Evolutionary conservation across 2,329 filamentous ascomycete genomes (phyloP), one percentile per base, ranked within the genome.

Genomic region (Cercospora brassicicola): DNA sequence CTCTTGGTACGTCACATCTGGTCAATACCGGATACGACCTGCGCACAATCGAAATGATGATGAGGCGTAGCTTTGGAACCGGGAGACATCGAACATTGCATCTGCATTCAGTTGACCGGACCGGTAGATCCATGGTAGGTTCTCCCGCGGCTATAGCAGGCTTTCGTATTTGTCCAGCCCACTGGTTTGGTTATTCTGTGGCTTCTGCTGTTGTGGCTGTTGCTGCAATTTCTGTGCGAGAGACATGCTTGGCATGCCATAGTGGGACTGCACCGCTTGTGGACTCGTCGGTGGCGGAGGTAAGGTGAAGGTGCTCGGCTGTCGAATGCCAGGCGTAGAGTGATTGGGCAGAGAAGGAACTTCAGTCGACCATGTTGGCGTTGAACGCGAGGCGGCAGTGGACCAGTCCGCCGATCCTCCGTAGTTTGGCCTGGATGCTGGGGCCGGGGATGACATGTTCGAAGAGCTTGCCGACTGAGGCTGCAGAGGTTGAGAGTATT

Each of bases 121-220:
- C 36, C 36, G 36, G 36, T n/a, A 42, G 6, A 42, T 13, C 45
- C 48, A 53, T 53, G 23, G 48, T 53, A 23, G 20, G 45, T 53
- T 53, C 23, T 15, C 28, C 48, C 48, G 48, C 23, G 55, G n/a
- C 73, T 70, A 90, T 73, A 91, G 78, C 72, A 91, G 76, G 80
- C 89, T 91, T 78, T 89, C 86, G 71, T 90, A 91, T 79, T 88
- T 89, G 78, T 90, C 88, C 79, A 91, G 80, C 0, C 88, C 88
- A 63, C 62, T 68, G 64, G 68, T 59, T 62, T 57, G 55, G 18
- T 53, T 42, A 7, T 57, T 53, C 31, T 56, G 28, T 36, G 31
- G 28, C 51, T 74, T 73, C 69, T 76, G 73, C 69, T 76, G 79
- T 42, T 76, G 74, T 68, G 74, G 72, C 65, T 76, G 73, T 61